phyloP scores from a whole-genome alignment of 768 basidiomycete species.

The Pulveroboletus sp. region DNA sequence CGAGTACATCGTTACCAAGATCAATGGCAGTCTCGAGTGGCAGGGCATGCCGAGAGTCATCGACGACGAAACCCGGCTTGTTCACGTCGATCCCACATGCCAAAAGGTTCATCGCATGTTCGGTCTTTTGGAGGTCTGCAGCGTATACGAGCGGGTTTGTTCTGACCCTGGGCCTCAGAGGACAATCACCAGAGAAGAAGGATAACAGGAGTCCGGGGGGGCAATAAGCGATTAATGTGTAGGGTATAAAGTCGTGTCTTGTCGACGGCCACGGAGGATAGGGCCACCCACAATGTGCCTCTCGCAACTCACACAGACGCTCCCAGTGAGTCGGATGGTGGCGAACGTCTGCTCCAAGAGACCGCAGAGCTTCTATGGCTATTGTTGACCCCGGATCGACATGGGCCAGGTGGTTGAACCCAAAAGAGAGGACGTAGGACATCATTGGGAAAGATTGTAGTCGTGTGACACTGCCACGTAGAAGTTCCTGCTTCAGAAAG shows the following conservation, averaged over 20 bases:
- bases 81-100: neutral
- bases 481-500: neutral
- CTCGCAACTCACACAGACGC: neutral
- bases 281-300: neutral
- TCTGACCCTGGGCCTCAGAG: neutral
- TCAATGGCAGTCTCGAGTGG: neutral
- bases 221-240: neutral
- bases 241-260: neutral
- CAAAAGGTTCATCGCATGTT: neutral
- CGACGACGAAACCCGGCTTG: neutral
- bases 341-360: neutral
- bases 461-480: neutral
- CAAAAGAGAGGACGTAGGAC: no score
- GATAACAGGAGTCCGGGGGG: neutral
- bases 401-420: no score
- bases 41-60: no score
- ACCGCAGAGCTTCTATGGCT: neutral
- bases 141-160: neutral
- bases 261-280: neutral
- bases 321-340: neutral
- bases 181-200: neutral
- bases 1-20: neutral
- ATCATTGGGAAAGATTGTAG: no score
- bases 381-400: neutral
- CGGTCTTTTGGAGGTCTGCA: neutral